These are phyloP conservation scores for Chytriomyces hyalinus DNA, from an alignment of 192 early-diverging fungal genomes.

Conservation along the genomic window DNA sequence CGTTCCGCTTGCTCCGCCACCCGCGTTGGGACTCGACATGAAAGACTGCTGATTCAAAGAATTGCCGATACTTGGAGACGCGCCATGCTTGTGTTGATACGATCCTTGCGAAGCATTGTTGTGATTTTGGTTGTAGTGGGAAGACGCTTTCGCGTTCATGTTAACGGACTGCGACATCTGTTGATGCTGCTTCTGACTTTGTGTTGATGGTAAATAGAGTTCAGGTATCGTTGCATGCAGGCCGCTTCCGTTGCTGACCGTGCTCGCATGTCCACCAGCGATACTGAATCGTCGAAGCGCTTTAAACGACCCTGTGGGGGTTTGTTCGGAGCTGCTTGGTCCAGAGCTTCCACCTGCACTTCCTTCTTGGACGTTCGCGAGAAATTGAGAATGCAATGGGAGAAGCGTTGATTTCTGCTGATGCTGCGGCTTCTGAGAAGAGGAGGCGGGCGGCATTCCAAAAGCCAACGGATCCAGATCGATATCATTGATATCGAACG, in stretches of 20 bases:
- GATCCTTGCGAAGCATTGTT: slow-evolving; percentile 2
- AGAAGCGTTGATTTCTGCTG: neutral
- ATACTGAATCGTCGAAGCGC: neutral
- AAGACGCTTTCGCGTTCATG: neutral
- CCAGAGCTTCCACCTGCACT: neutral
- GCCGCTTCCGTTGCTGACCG: slow-evolving; percentile 1
- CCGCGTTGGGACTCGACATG: neutral
- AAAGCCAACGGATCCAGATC: slow-evolving; percentile 6
- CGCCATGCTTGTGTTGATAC: neutral
- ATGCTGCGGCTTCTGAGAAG: neutral
- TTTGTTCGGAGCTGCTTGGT: slow-evolving; percentile 9
- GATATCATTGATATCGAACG: slow-evolving; percentile 19
- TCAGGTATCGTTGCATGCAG: neutral
- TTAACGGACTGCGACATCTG: neutral
- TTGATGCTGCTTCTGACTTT: neutral
- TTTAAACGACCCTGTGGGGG: slow-evolving; percentile 17
- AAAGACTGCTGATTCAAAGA: neutral
- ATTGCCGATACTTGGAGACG: neutral
- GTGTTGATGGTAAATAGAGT: neutral
- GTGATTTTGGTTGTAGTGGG: neutral
- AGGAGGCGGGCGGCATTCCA: neutral
- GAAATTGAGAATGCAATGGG: neutral
- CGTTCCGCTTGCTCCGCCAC: neutral
- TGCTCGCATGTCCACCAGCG: neutral
- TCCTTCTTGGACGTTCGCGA: neutral